Conservation (phyloP, 345 rosid genomes). For the Clausena lansium region DNA sequence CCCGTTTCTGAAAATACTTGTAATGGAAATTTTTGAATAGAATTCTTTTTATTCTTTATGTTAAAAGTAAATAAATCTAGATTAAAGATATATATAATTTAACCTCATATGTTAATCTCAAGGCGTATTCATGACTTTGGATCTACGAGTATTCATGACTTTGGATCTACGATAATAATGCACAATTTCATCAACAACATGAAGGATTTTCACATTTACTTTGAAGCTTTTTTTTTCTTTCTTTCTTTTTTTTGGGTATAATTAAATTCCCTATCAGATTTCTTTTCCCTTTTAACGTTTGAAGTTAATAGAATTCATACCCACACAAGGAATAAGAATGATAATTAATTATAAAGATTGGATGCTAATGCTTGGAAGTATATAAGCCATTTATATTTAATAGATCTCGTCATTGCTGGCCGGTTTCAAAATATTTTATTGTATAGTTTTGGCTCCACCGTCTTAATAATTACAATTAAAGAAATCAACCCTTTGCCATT, state of each 20-base stretch:
- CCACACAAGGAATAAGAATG: neutral
- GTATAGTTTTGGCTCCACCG: neutral
- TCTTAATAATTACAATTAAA: neutral
- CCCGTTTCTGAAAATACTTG: too few relatives aligned
- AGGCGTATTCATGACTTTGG: neutral
- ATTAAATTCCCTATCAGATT: neutral
- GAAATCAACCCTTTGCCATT: neutral
- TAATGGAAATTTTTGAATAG: neutral
- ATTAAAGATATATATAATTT: neutral
- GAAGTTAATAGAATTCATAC: neutral
- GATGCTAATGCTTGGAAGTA: neutral
- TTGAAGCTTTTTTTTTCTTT: neutral
- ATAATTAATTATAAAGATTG: constrained; percentile 2
- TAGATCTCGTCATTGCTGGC: constrained; percentile 1
- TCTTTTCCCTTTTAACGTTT: neutral
- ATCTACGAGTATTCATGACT: too few relatives aligned
- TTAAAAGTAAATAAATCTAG: neutral
- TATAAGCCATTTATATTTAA: neutral
- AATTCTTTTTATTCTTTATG: neutral
- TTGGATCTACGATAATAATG: neutral
- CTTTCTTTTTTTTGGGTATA: neutral
- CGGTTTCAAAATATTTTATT: neutral
- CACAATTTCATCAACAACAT: neutral
- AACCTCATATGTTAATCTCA: neutral
- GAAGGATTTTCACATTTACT: neutral